A percentile compares a stretch with the other conserved stretches of the same genome.
Conservation (phyloP, 2,329 filamentous ascomycete genomes). For the Didymella pinodella region DNA sequence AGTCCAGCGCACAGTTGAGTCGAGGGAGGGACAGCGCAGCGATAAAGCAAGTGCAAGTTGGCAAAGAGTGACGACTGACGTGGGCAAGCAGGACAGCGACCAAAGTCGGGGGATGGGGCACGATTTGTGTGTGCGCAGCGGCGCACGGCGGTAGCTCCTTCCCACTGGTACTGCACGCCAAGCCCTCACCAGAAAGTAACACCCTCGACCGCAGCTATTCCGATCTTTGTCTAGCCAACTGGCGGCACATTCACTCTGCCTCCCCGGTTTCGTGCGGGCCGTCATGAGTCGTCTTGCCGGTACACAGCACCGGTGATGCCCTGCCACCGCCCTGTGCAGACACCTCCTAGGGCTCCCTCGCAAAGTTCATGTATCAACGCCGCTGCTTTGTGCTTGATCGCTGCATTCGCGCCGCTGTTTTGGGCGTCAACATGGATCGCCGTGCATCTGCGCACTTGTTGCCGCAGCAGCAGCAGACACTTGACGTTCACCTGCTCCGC, state of each 20-base stretch:
- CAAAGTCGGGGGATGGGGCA: constrained; percentile 37
- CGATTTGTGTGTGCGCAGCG: constrained; percentile 39
- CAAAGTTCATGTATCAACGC: constrained; percentile 23
- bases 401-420: constrained; percentile 28
- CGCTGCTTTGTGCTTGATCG: constrained; percentile 27
- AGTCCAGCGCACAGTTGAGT: constrained; percentile 14
- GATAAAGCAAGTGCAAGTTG: constrained; percentile 24
- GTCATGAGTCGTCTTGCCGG: constrained; percentile 28
- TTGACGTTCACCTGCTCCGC: constrained; percentile 17
- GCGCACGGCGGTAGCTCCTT: constrained; percentile 30
- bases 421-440: constrained; percentile 21
- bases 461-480: constrained; percentile 25
- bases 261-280: constrained; percentile 35
- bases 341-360: constrained; percentile 19
- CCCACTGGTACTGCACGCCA: constrained; percentile 30
- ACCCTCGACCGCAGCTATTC: constrained; percentile 23
- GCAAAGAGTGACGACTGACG: constrained; percentile 32
- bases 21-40: constrained; percentile 28
- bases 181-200: constrained; percentile 30
- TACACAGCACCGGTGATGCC: constrained; percentile 29
- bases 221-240: constrained; percentile 23
- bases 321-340: constrained; percentile 21
- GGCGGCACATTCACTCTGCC: constrained; percentile 28
- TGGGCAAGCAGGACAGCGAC: constrained; percentile 27
- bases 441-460: constrained; percentile 21